Evolutionary conservation across 768 basidiomycete genomes (phyloP).

Genomic region (Hirschioporus abietinus): DNA sequence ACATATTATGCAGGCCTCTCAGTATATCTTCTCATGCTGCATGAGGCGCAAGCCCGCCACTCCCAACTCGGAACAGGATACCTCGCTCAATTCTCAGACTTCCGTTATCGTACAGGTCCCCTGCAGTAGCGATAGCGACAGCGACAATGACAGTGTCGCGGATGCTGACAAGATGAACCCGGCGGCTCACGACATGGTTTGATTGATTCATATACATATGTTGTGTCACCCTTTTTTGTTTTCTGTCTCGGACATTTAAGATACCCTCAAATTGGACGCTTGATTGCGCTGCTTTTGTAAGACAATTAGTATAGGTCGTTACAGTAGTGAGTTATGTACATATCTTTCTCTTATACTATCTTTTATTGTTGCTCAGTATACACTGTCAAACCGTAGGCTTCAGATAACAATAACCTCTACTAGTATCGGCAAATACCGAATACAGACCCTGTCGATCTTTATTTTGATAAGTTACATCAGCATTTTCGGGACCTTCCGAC

Average conservation of each 20-base stretch:
- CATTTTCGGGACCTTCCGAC: neutral
- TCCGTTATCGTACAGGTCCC: neutral
- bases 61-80: neutral
- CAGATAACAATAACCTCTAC: no score
- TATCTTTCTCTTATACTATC: neutral
- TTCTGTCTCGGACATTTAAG: neutral
- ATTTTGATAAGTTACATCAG: neutral
- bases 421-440: neutral
- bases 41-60: neutral
- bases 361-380: neutral
- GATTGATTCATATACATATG: no score
- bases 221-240: neutral
- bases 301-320: no score
- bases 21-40: neutral
- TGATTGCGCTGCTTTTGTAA: no score
- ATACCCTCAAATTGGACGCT: no score
- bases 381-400: no score
- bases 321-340: neutral
- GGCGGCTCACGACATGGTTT: neutral
- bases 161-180: neutral
- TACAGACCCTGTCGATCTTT: neutral
- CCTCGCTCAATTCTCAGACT: neutral
- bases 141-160: neutral
- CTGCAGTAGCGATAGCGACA: neutral
- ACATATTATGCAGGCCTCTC: neutral